Percentiles rank a stretch among this genome's conserved stretches.
These are phyloP conservation scores for Stephanodiscus triporus DNA, from an alignment of 108 stramenopile genomes.

Conservation along the genomic window DNA sequence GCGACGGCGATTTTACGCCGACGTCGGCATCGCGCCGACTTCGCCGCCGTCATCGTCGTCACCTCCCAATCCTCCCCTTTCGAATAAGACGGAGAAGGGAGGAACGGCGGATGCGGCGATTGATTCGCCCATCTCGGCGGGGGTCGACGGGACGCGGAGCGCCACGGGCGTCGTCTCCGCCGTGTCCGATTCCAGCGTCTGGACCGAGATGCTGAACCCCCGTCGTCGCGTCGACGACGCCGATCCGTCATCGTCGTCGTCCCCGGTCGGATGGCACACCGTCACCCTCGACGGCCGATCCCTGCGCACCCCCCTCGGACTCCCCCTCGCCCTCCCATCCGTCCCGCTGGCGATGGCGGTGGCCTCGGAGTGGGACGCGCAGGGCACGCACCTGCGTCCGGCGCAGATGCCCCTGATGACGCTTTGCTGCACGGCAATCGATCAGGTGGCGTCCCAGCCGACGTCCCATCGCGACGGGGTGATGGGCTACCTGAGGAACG, in stretches of 20 bases:
- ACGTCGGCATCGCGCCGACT: slow-evolving; percentile 60
- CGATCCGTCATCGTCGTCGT: background rate
- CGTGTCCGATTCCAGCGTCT: slow-evolving; percentile 16
- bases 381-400: slow-evolving; percentile 78
- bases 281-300: slow-evolving; percentile 81
- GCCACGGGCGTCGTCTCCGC: slow-evolving; percentile 67
- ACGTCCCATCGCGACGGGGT: slow-evolving; percentile 47
- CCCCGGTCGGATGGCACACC: slow-evolving; percentile 54
- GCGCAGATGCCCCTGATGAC: slow-evolving; percentile 99
- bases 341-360: slow-evolving; percentile 79
- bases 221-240: slow-evolving; percentile 10
- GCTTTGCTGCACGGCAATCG: slow-evolving; percentile 88
- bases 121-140: slow-evolving; percentile 80
- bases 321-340: slow-evolving; percentile 76
- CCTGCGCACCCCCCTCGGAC: slow-evolving; percentile 80
- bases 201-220: slow-evolving; percentile 36
- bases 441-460: slow-evolving; percentile 74
- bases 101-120: slow-evolving; percentile 23
- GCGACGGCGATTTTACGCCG: slow-evolving; percentile 73
- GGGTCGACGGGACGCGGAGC: slow-evolving; percentile 83
- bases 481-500: slow-evolving; percentile 82
- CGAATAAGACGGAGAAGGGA: slow-evolving; percentile 2
- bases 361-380: slow-evolving; percentile 95
- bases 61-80: background rate
- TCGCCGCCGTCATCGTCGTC: slow-evolving; percentile 51